Conservation (phyloP, 257 asterid species). For the Nyctanthes arbortristis region DNA sequence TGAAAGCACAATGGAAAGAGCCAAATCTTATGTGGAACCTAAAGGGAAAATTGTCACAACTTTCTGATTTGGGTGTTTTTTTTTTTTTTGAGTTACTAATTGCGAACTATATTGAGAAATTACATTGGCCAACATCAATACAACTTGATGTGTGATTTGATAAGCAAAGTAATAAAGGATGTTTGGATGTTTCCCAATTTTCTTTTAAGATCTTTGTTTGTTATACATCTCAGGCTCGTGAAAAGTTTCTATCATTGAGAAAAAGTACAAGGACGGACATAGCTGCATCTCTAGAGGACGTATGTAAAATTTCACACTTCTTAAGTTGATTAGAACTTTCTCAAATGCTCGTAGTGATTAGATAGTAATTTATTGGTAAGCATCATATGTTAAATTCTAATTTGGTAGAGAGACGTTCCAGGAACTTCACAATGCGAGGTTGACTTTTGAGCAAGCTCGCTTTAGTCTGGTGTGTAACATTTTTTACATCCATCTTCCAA, state of each 20-base stretch:
- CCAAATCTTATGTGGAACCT: neutral
- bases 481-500: slow-evolving; percentile 19
- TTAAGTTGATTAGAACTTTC: slow-evolving; percentile 16
- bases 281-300: slow-evolving; percentile 85
- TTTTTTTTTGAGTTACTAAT: neutral
- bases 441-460: slow-evolving; percentile 85
- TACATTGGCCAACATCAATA: slow-evolving; percentile 7
- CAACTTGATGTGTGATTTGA: neutral
- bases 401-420: slow-evolving; percentile 96
- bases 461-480: slow-evolving; percentile 73
- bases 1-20: neutral
- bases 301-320: slow-evolving; percentile 37
- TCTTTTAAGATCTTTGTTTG: slow-evolving; percentile 3
- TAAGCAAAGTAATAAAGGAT: neutral
- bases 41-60: no score
- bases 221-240: slow-evolving; percentile 67
- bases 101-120: no score
- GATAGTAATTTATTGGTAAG: slow-evolving; percentile 60
- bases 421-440: slow-evolving; percentile 94
- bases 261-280: slow-evolving; percentile 87
- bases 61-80: no score
- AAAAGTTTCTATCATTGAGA: slow-evolving; percentile 81
- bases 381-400: slow-evolving; percentile 69
- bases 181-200: neutral
- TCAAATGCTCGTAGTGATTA: slow-evolving; percentile 38